These are phyloP conservation scores for Populus pruinosa DNA, from an alignment of 345 rosid genomes.

Conservation along the genomic window DNA sequence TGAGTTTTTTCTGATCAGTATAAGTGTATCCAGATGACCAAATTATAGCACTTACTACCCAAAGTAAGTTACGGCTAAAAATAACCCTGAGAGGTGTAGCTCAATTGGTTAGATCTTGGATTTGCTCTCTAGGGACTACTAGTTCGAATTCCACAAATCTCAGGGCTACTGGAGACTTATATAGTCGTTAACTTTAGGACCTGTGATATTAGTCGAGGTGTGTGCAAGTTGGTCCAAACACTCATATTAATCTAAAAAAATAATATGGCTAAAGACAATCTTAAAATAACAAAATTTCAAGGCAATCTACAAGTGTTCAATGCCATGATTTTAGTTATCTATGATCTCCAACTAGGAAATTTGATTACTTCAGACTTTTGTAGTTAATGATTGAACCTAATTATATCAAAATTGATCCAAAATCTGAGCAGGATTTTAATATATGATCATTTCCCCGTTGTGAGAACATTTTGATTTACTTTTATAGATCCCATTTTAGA, in stretches of 20 bases:
- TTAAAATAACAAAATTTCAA: background rate
- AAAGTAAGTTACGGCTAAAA: background rate
- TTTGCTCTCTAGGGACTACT: no score
- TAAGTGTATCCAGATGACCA: background rate
- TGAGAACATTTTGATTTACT: background rate
- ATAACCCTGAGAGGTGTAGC: no score
- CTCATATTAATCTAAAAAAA: no score
- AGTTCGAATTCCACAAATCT: no score
- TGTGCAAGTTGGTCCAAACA: no score
- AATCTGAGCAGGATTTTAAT: background rate
- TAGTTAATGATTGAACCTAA: background rate
- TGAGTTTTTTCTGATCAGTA: background rate
- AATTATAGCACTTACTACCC: background rate
- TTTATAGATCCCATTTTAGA: background rate
- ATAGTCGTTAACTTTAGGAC: no score
- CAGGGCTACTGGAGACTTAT: no score
- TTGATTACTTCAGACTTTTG: background rate
- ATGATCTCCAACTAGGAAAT: background rate
- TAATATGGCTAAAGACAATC: background rate
- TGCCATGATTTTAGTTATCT: background rate
- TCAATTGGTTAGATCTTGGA: no score
- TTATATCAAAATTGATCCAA: background rate
- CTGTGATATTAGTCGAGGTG: no score
- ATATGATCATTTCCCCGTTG: background rate
- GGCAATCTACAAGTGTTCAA: background rate